These are phyloP conservation scores for Kuraishia cidri DNA, from an alignment of 805 yeast species.

Conservation along the genomic window DNA sequence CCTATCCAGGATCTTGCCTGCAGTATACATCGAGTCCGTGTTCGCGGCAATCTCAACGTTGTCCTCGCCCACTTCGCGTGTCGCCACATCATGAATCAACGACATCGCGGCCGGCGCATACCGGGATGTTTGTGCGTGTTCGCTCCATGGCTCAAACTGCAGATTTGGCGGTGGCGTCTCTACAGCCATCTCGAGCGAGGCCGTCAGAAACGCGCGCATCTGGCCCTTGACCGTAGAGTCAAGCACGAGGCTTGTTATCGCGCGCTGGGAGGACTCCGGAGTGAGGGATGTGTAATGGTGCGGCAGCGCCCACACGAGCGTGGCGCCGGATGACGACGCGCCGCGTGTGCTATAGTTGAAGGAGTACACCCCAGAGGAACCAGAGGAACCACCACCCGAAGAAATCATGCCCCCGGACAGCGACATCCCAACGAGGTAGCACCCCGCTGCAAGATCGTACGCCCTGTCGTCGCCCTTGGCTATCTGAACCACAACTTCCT, in stretches of 20 bases:
- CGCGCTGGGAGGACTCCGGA: not conserved
- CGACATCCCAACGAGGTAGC: slow-evolving; percentile 21
- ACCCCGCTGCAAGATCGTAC: slow-evolving; percentile 53
- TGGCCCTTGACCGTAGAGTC: slow-evolving; percentile 48
- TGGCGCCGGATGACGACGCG: slow-evolving; percentile 27
- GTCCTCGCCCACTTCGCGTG: slow-evolving; percentile 37
- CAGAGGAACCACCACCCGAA: not conserved
- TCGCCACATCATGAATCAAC: slow-evolving; percentile 37
- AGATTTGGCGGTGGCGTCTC: slow-evolving; percentile 20
- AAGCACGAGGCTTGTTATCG: slow-evolving; percentile 20
- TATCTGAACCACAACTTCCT: slow-evolving; percentile 13
- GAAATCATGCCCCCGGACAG: not conserved
- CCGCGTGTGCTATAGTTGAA: slow-evolving; percentile 32
- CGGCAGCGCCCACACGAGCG: slow-evolving; percentile 41
- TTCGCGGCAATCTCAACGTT: slow-evolving; percentile 52
- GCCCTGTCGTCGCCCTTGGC: slow-evolving; percentile 6
- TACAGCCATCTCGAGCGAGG: slow-evolving; percentile 18
- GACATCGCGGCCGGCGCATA: slow-evolving; percentile 25
- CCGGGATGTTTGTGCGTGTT: slow-evolving; percentile 21
- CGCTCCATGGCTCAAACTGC: slow-evolving; percentile 52
- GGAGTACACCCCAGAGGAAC: slow-evolving; percentile 19
- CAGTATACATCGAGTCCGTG: slow-evolving; percentile 77
- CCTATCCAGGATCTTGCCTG: slow-evolving; percentile 76
- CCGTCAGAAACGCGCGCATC: slow-evolving; percentile 36
- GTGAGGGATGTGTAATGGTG: slow-evolving; percentile 23